Evolutionary conservation across 352 stramenopile species (phyloP).

Genomic region (Globisporangium cylindrosporum): DNA sequence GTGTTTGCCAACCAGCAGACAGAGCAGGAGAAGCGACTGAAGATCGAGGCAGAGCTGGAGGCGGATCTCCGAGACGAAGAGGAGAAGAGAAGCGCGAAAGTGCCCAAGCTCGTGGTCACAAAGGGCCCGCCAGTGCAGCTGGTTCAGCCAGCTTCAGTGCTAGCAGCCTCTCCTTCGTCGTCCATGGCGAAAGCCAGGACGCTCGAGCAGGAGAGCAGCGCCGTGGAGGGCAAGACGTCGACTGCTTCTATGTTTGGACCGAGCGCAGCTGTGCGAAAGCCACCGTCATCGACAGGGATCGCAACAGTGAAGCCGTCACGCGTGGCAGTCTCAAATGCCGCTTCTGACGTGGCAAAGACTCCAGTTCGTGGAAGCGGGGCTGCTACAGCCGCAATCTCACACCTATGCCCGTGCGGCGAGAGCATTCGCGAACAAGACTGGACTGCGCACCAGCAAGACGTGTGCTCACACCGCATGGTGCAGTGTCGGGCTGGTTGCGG

Average conservation of each 20-base stretch:
- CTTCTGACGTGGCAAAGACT: no score
- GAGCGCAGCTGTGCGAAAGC: slow-evolving; percentile 10
- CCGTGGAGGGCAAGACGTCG: slow-evolving; percentile 21
- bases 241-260: slow-evolving; percentile 24
- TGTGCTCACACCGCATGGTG: slow-evolving; percentile 43
- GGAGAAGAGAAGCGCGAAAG: slow-evolving; percentile 10
- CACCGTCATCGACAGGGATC: not conserved
- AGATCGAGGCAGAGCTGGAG: slow-evolving; percentile 22
- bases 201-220: slow-evolving; percentile 24
- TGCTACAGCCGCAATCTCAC: slow-evolving; percentile 3
- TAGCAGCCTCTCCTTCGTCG: not conserved
- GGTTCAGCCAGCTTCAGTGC: slow-evolving; percentile 13
- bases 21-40: slow-evolving; percentile 16
- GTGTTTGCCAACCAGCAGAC: slow-evolving; percentile 17
- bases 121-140: slow-evolving; percentile 38
- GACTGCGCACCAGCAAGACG: slow-evolving; percentile 26
- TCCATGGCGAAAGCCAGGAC: slow-evolving; percentile 3
- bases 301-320: not conserved
- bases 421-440: slow-evolving; percentile 26
- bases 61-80: slow-evolving; percentile 10
- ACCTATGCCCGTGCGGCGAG: slow-evolving; percentile 45
- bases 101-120: slow-evolving; percentile 43
- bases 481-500: slow-evolving; percentile 53
- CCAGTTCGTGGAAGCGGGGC: not conserved
- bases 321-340: not conserved